These are phyloP conservation scores for Podospora pseudocomata DNA, from an alignment of 495 filamentous ascomycete genomes.

Conservation along the genomic window DNA sequence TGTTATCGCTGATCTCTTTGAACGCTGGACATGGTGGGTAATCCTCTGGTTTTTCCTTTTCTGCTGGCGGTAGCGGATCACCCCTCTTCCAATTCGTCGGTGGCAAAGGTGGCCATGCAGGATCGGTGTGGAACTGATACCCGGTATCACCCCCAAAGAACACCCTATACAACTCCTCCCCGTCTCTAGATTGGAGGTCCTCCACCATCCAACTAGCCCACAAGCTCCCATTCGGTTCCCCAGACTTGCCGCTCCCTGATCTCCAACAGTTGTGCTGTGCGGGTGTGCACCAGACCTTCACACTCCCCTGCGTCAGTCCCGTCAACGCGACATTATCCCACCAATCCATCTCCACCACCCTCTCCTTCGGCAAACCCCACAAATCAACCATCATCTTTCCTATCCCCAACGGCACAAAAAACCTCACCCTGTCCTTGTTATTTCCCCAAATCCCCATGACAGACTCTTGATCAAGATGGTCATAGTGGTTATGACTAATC, in stretches of 20 bases:
- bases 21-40: constrained; percentile 31
- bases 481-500: constrained; percentile 53
- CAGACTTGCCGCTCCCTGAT: constrained; percentile 24
- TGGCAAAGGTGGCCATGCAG: constrained; percentile 28
- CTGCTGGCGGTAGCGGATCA: neutral
- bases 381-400: constrained; percentile 37
- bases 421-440: constrained; percentile 33
- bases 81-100: neutral
- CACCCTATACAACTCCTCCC: neutral
- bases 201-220: constrained; percentile 56
- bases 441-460: constrained; percentile 37
- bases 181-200: neutral
- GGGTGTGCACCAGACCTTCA: constrained; percentile 40
- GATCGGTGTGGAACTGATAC: constrained; percentile 30
- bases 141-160: constrained; percentile 36
- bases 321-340: constrained; percentile 40
- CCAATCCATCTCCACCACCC: constrained; percentile 52
- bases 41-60: constrained; percentile 9
- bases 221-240: constrained; percentile 29
- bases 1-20: constrained; percentile 19
- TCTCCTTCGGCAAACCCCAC: constrained; percentile 37
- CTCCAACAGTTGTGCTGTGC: constrained; percentile 48
- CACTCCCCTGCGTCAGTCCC: constrained; percentile 23
- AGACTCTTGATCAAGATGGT: constrained; percentile 47
- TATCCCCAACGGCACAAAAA: constrained; percentile 41